These are phyloP conservation scores for Ophiostoma sp. DNA, from an alignment of 2,329 filamentous ascomycete species.

Conservation along the genomic window DNA sequence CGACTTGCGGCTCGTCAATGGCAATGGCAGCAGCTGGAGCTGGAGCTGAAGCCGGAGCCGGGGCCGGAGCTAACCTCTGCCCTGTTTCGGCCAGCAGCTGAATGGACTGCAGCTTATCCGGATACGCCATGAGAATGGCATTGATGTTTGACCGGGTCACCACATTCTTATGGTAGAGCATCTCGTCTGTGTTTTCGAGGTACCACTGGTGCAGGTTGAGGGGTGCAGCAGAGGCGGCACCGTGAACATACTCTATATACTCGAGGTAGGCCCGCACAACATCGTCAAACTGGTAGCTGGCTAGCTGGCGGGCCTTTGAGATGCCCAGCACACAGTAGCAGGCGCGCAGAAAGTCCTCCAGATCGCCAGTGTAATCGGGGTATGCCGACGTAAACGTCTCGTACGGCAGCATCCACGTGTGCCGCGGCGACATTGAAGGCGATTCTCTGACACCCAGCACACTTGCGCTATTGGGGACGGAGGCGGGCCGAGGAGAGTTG, in stretches of 20 bases:
- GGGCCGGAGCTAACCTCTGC: background rate
- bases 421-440: background rate
- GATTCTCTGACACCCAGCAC: background rate
- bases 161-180: slow-evolving; percentile 31
- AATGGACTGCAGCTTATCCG: slow-evolving; percentile 19
- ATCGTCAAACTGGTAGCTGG: slow-evolving; percentile 48
- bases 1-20: background rate
- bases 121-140: slow-evolving; percentile 24
- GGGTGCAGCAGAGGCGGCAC: background rate
- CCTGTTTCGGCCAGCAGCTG: background rate
- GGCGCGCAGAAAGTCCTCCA: slow-evolving; percentile 42
- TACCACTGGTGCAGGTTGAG: slow-evolving; percentile 39
- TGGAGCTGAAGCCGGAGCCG: background rate
- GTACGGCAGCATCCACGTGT: slow-evolving; percentile 31
- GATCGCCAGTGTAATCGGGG: slow-evolving; percentile 39
- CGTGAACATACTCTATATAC: slow-evolving; percentile 40
- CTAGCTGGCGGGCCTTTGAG: slow-evolving; percentile 36
- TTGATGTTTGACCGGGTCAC: slow-evolving; percentile 25
- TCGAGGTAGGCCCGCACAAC: slow-evolving; percentile 44
- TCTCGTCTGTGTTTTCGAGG: slow-evolving; percentile 29
- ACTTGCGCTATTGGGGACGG: background rate
- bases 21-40: background rate
- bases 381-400: slow-evolving; percentile 41
- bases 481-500: background rate
- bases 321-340: slow-evolving; percentile 40